phyloP scores from a whole-genome alignment of 768 basidiomycete species.

The Serpula lacrymans region DNA sequence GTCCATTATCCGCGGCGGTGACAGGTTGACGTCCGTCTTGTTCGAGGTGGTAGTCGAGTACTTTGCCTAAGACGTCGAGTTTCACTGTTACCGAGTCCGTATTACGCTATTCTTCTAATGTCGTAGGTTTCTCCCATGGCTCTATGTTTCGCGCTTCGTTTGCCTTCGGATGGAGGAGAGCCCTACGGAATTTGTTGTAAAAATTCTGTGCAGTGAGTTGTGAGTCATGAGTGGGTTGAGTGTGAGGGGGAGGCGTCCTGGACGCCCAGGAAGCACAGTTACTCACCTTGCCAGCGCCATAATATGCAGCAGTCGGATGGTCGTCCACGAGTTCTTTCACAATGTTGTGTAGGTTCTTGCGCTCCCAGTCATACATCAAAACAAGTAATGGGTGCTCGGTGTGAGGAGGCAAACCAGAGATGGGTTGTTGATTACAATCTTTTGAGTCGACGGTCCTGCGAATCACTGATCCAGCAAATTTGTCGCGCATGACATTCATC shows the following conservation, averaged over 20 bases:
- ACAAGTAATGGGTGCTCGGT: constrained; percentile 1
- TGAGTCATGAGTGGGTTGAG: no score
- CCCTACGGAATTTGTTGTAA: constrained; percentile 9
- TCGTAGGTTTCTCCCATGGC: background rate
- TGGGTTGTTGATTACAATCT: background rate
- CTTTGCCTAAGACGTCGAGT: constrained; percentile 3
- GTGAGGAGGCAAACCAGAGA: constrained; percentile 5
- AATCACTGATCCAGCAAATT: constrained; percentile 3
- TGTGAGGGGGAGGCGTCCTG: no score
- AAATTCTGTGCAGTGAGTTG: no score
- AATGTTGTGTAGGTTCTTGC: background rate
- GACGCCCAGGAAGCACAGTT: no score
- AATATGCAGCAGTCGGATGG: no score
- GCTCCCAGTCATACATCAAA: constrained; percentile 6
- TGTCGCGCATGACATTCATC: constrained; percentile 6
- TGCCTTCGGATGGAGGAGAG: constrained; percentile 4
- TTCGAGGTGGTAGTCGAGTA: background rate
- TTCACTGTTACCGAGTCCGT: constrained; percentile 2
- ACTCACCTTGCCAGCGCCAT: no score
- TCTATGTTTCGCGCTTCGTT: background rate
- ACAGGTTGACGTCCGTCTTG: background rate
- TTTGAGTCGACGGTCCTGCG: constrained; percentile 2
- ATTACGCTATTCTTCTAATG: background rate
- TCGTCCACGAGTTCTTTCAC: no score
- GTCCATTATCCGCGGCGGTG: background rate